Conservation (phyloP, 805 yeast species). For the Candida railenensis region DNA sequence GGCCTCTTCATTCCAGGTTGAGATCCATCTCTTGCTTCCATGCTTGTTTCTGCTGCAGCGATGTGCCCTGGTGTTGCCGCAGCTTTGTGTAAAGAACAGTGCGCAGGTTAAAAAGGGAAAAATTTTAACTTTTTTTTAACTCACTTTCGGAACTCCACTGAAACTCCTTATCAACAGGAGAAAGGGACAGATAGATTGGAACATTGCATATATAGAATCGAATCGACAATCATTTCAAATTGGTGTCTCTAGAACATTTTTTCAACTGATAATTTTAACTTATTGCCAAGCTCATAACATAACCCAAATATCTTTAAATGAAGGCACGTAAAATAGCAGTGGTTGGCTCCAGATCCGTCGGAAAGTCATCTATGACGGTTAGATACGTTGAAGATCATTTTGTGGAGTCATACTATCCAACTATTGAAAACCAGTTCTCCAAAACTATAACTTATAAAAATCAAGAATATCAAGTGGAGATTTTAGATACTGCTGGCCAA, state of each 20-base stretch:
- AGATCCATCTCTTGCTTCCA: too few species aligned
- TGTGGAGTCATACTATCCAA: slow-evolving; percentile 86
- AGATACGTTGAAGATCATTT: slow-evolving; percentile 86
- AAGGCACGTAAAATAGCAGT: slow-evolving; percentile 77
- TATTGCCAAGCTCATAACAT: too few species aligned
- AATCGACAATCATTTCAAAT: too few species aligned
- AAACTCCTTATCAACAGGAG: background rate
- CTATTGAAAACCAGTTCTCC: slow-evolving; percentile 82
- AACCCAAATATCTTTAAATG: too few species aligned
- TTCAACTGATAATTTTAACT: too few species aligned
- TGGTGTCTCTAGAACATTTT: too few species aligned
- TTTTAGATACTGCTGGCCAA: slow-evolving; percentile 91
- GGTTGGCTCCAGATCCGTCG: slow-evolving; percentile 86
- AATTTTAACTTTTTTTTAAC: background rate
- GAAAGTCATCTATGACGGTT: slow-evolving; percentile 81
- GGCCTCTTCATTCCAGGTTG: too few species aligned
- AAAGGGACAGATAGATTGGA: background rate
- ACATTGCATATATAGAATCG: background rate
- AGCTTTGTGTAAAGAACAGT: background rate
- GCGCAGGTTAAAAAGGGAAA: background rate
- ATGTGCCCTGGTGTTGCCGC: background rate
- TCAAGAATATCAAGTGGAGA: slow-evolving; percentile 77
- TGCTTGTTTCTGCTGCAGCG: background rate
- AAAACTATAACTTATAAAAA: slow-evolving; percentile 68
- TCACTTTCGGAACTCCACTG: background rate